Percentiles rank a stretch among this genome's conserved stretches.
Evolutionary conservation across 306 rosid genomes (phyloP).

Genomic region (Dicorynia guianensis): DNA sequence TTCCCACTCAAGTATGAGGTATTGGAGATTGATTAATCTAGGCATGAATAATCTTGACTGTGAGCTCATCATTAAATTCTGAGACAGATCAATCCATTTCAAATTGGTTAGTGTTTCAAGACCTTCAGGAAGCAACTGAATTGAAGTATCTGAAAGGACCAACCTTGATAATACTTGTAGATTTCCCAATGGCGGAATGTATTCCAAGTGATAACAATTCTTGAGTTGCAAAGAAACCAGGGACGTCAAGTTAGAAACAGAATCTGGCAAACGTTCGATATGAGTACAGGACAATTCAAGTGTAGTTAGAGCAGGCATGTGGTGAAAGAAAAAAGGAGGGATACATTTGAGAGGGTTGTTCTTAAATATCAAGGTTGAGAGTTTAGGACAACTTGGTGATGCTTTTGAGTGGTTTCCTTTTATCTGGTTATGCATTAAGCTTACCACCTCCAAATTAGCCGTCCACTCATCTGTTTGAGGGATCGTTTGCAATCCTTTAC

Average conservation of each 20-base stretch:
- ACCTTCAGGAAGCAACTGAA: no score
- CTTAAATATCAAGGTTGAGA: no score
- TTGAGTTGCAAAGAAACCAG: not conserved
- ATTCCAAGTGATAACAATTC: not conserved
- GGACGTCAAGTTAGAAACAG: constrained; percentile 19
- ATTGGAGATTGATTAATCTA: constrained; percentile 13
- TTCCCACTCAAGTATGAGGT: constrained; percentile 11
- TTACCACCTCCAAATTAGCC: no score
- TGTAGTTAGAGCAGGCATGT: constrained; percentile 31
- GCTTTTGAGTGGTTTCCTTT: no score
- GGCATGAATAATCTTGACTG: constrained; percentile 5
- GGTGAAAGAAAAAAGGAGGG: constrained; percentile 31
- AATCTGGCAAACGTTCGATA: constrained; percentile 33
- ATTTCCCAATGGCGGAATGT: constrained; percentile 2
- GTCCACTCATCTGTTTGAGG: constrained; percentile 38
- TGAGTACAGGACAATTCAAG: constrained; percentile 35
- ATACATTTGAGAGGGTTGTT: constrained; percentile 14
- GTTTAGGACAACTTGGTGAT: no score
- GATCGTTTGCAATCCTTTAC: constrained; percentile 17
- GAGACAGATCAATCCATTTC: constrained; percentile 29
- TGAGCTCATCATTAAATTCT: constrained; percentile 7
- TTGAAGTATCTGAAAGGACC: no score
- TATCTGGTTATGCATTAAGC: no score
- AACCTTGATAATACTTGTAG: no score
- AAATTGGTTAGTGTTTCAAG: no score